Percentiles rank a stretch among this genome's conserved stretches.
These are phyloP conservation scores for Monosporascus sp. DNA, from an alignment of 2,329 filamentous ascomycete species.

Conservation along the genomic window DNA sequence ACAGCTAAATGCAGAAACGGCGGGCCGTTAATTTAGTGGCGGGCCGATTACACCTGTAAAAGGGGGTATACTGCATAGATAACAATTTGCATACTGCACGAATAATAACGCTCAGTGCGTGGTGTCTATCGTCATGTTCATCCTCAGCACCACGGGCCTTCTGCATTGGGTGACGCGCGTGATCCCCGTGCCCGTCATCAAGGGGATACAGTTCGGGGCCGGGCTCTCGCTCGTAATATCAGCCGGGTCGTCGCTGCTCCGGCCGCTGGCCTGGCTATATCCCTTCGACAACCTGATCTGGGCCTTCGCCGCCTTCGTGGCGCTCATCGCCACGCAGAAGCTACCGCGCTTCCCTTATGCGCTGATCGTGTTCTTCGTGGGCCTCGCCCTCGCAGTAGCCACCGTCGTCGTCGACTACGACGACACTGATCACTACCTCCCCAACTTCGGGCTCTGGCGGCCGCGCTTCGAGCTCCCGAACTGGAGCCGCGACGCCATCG, in stretches of 20 bases:
- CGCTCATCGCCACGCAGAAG: slow-evolving; percentile 62
- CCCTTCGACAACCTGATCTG: slow-evolving; percentile 75
- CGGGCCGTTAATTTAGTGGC: too few species aligned
- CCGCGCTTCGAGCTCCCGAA: slow-evolving; percentile 47
- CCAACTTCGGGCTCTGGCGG: slow-evolving; percentile 54
- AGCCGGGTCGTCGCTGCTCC: slow-evolving; percentile 64
- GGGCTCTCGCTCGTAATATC: slow-evolving; percentile 78
- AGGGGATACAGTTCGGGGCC: slow-evolving; percentile 91
- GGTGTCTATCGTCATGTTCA: slow-evolving; percentile 65
- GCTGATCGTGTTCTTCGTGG: slow-evolving; percentile 63
- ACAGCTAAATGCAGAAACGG: too few species aligned
- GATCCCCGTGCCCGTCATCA: slow-evolving; percentile 82
- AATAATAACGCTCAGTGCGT: slow-evolving; percentile 44
- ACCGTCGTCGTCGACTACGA: slow-evolving; percentile 29
- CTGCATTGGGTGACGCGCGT: slow-evolving; percentile 66
- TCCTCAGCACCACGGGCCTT: slow-evolving; percentile 77
- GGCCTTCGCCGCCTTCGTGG: slow-evolving; percentile 67
- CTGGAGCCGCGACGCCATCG: slow-evolving; percentile 35
- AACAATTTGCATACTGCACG: too few species aligned
- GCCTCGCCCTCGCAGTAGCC: slow-evolving; percentile 59
- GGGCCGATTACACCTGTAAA: too few species aligned
- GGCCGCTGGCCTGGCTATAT: slow-evolving; percentile 62
- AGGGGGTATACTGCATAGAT: too few species aligned
- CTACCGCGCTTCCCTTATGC: slow-evolving; percentile 71
- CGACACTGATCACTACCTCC: slow-evolving; percentile 30